phyloP scores from a whole-genome alignment of 2,329 filamentous ascomycete genomes.

The Fusarium cyanostomum region DNA sequence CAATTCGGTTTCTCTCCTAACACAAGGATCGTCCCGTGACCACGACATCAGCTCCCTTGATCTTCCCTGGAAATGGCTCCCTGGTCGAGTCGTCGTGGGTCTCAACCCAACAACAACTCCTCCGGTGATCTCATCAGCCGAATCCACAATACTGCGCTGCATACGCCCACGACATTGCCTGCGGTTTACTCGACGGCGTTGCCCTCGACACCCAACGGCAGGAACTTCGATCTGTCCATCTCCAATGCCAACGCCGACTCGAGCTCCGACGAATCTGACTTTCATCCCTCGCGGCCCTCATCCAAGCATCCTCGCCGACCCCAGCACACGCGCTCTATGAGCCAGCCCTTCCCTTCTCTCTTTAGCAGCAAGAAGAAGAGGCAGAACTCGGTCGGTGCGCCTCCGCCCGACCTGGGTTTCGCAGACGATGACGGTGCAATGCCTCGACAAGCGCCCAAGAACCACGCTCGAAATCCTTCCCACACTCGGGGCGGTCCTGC shows the following conservation, averaged over 20 bases:
- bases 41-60: conserved; percentile 16
- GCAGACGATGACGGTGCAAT: conserved; percentile 44
- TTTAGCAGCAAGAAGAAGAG: conserved; percentile 71
- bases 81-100: conserved; percentile 44
- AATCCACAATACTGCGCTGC: conserved; percentile 49
- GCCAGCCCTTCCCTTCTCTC: conserved; percentile 80
- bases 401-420: conserved; percentile 46
- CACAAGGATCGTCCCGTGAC: conserved; percentile 17
- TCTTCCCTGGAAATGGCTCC: conserved; percentile 47
- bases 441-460: conserved; percentile 41
- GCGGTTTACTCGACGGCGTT: conserved; percentile 28
- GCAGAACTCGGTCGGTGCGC: conserved; percentile 50
- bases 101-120: conserved; percentile 42
- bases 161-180: conserved; percentile 45
- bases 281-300: conserved; percentile 43
- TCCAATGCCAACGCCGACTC: conserved; percentile 49
- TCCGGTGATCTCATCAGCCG: conserved; percentile 48
- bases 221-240: conserved; percentile 43
- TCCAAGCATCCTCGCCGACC: conserved; percentile 35
- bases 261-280: conserved; percentile 57
- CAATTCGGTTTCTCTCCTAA: neutral
- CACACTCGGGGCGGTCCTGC: conserved; percentile 46
- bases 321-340: conserved; percentile 68
- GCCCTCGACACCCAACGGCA: conserved; percentile 10
- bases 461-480: conserved; percentile 36